These are phyloP conservation scores for Suillus luteus DNA, from an alignment of 768 basidiomycete genomes.

Conservation along the genomic window DNA sequence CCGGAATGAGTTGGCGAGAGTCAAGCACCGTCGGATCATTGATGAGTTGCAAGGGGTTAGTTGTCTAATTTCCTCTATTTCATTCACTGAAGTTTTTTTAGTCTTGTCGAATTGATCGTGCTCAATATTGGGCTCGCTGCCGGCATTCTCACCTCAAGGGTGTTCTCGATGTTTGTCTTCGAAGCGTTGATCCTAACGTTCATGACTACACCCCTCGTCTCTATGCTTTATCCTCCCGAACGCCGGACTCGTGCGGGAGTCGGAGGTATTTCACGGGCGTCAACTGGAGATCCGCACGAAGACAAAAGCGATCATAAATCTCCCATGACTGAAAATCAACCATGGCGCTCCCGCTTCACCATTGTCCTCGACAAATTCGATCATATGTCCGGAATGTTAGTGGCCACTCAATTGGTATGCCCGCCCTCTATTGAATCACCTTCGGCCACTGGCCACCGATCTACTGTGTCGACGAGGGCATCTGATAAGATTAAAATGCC, in stretches of 20 bases:
- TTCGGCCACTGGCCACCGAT: neutral
- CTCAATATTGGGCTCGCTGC: slow-evolving; percentile 90
- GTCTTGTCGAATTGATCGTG: slow-evolving; percentile 92
- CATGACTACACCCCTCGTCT: slow-evolving; percentile 82
- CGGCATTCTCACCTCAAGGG: slow-evolving; percentile 69
- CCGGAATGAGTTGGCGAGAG: slow-evolving; percentile 83
- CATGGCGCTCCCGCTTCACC: slow-evolving; percentile 53
- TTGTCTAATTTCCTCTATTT: slow-evolving; percentile 29
- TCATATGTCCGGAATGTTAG: slow-evolving; percentile 88
- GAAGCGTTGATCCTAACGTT: slow-evolving; percentile 83
- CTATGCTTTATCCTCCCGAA: slow-evolving; percentile 65
- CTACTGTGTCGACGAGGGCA: neutral
- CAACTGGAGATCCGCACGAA: slow-evolving; percentile 5
- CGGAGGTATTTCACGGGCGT: slow-evolving; percentile 32
- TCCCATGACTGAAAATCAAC: slow-evolving; percentile 5
- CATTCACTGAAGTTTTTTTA: slow-evolving; percentile 28
- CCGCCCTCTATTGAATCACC: slow-evolving; percentile 25
- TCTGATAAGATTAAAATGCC: slow-evolving; percentile 9
- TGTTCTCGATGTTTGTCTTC: slow-evolving; percentile 96
- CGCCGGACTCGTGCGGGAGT: slow-evolving; percentile 49
- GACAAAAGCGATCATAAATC: slow-evolving; percentile 5
- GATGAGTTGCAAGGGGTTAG: slow-evolving; percentile 94
- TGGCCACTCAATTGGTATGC: slow-evolving; percentile 80
- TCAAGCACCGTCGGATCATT: slow-evolving; percentile 83
- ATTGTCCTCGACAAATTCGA: slow-evolving; percentile 92